Evolutionary conservation across 768 basidiomycete genomes (phyloP).

Genomic region (Tricholomella constricta): DNA sequence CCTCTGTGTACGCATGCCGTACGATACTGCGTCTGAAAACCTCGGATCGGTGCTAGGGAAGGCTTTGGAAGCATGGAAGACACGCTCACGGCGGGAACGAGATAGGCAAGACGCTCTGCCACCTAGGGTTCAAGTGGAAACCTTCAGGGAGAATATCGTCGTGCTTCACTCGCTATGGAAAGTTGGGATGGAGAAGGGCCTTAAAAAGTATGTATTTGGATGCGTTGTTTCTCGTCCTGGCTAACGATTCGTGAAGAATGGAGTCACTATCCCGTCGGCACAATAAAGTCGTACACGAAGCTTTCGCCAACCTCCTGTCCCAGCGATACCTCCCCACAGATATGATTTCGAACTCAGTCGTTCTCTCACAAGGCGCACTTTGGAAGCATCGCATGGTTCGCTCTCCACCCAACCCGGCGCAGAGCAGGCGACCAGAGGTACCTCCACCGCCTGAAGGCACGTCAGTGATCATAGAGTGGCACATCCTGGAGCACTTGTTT

Average conservation of each 20-base stretch:
- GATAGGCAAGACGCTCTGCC: conserved; percentile 36
- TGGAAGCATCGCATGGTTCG: conserved; percentile 85
- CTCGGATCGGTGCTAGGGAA: conserved; percentile 71
- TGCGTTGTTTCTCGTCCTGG: conserved; percentile 7
- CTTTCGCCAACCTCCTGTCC: conserved; percentile 63
- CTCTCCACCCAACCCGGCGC: conserved; percentile 34
- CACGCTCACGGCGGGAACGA: conserved; percentile 42
- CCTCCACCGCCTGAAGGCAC: conserved; percentile 32
- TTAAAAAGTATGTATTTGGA: conserved; percentile 56
- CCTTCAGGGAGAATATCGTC: conserved; percentile 74
- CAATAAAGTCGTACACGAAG: conserved; percentile 48
- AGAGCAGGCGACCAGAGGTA: conserved; percentile 25
- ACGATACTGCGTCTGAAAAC: conserved; percentile 87
- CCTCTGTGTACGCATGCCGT: conserved; percentile 82
- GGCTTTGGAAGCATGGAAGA: conserved; percentile 60
- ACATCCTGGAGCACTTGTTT: conserved; percentile 68
- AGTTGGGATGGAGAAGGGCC: conserved; percentile 49
- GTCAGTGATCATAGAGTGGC: conserved; percentile 54
- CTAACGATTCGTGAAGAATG: conserved; percentile 38
- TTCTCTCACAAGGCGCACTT: conserved; percentile 77
- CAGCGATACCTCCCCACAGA: conserved; percentile 75
- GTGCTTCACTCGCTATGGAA: conserved; percentile 79
- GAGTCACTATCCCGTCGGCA: conserved; percentile 49
- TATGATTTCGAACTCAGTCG: conserved; percentile 70
- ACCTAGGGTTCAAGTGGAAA: conserved; percentile 56